A percentile compares a stretch with the other conserved stretches of the same genome.
Conservation (phyloP, 495 filamentous ascomycete species). For the Penicillium cinerascens region DNA sequence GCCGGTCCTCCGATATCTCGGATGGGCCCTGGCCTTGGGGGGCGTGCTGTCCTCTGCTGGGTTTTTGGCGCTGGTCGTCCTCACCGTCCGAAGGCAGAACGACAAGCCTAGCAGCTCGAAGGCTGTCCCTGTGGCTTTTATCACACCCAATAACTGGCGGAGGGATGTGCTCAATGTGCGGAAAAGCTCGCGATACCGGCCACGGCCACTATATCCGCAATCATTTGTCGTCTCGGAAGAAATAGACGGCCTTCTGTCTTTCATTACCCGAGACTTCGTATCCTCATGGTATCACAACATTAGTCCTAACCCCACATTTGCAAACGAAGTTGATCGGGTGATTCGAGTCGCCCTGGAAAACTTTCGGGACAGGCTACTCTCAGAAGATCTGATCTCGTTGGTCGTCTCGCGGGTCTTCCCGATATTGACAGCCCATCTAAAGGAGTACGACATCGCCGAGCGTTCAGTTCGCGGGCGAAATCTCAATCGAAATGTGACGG, state of each 20-base stretch:
- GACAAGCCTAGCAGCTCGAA: slow-evolving; percentile 23
- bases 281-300: slow-evolving; percentile 85
- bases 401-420: slow-evolving; percentile 79
- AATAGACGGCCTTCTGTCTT: slow-evolving; percentile 73
- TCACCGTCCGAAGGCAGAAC: slow-evolving; percentile 54
- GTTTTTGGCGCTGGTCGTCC: slow-evolving; percentile 52
- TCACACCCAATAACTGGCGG: slow-evolving; percentile 61
- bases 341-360: slow-evolving; percentile 71
- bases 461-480: slow-evolving; percentile 79
- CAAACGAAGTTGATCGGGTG: slow-evolving; percentile 77
- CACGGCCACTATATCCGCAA: slow-evolving; percentile 65
- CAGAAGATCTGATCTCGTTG: slow-evolving; percentile 75
- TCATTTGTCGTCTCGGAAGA: slow-evolving; percentile 76
- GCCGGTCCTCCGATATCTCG: slow-evolving; percentile 73
- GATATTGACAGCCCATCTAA: slow-evolving; percentile 85
- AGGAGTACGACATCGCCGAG: slow-evolving; percentile 88
- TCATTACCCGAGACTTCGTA: slow-evolving; percentile 81
- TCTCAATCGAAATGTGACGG: slow-evolving; percentile 83
- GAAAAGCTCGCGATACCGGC: slow-evolving; percentile 45
- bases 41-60: slow-evolving; percentile 50
- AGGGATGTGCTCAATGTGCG: slow-evolving; percentile 62
- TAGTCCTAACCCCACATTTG: slow-evolving; percentile 72
- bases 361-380: slow-evolving; percentile 64
- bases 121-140: slow-evolving; percentile 52
- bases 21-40: slow-evolving; percentile 73